Conservation (phyloP, 1,284 basidiomycete species). For the Cryptococcus neoformans region DNA sequence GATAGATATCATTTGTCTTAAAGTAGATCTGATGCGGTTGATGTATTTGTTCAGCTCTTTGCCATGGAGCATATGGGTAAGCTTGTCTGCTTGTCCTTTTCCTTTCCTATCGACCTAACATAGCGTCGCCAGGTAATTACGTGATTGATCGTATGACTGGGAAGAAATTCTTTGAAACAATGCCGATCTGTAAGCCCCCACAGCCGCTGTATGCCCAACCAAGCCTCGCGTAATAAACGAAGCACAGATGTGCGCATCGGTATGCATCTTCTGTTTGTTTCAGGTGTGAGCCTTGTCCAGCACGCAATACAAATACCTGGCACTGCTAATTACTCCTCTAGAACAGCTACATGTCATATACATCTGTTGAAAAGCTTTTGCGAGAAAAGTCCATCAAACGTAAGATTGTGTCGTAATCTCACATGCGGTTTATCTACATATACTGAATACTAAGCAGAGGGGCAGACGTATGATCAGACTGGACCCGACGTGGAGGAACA, state of each 20-base stretch:
- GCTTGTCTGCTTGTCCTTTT: constrained; percentile 2
- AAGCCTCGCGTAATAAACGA: no score
- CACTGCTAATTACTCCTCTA: constrained; percentile 42
- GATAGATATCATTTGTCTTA: neutral
- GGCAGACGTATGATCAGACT: constrained; percentile 48
- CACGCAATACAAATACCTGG: no score
- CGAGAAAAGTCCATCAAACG: constrained; percentile 63
- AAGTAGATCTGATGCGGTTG: neutral
- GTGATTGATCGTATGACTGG: constrained; percentile 61
- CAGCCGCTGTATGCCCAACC: neutral
- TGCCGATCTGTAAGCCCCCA: constrained; percentile 68
- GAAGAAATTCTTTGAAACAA: constrained; percentile 68
- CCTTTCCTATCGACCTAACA: neutral
- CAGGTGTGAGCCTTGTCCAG: constrained; percentile 23
- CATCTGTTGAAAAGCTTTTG: constrained; percentile 60
- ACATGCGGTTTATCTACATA: neutral
- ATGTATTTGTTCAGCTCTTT: constrained; percentile 31
- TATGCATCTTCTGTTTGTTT: constrained; percentile 73
- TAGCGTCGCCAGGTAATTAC: constrained; percentile 57
- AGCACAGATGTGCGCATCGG: constrained; percentile 52
- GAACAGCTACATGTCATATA: constrained; percentile 57
- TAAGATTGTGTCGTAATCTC: constrained; percentile 27
- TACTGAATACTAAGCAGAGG: constrained; percentile 32
- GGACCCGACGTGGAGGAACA: constrained; percentile 52
- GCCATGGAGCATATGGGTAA: constrained; percentile 45